Evolutionary conservation across 805 yeast genomes (phyloP).

Genomic region (Kurtzmaniella fragi): DNA sequence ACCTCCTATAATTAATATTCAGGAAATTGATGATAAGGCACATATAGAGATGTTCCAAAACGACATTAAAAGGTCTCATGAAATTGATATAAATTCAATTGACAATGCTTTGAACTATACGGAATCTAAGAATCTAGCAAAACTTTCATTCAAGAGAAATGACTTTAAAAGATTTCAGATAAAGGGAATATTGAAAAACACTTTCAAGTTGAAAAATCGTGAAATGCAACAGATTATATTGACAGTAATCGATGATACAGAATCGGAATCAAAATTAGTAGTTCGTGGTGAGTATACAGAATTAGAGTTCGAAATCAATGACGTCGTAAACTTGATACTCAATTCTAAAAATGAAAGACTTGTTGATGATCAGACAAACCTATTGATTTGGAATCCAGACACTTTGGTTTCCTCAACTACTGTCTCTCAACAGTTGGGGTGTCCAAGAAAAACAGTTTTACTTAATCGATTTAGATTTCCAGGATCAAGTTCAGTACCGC

Average conservation of each 20-base stretch:
- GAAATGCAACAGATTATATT: slow-evolving; percentile 47
- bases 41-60: slow-evolving; percentile 6
- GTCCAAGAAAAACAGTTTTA: slow-evolving; percentile 68
- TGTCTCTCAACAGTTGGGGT: slow-evolving; percentile 68
- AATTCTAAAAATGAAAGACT: slow-evolving; percentile 36
- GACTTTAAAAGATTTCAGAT: slow-evolving; percentile 50
- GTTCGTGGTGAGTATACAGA: slow-evolving; percentile 60
- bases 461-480: slow-evolving; percentile 52
- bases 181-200: slow-evolving; percentile 20
- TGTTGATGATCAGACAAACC: slow-evolving; percentile 52
- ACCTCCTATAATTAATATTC: too few species aligned
- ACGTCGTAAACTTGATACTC: slow-evolving; percentile 60
- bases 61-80: slow-evolving; percentile 9
- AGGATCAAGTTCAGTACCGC: slow-evolving; percentile 58
- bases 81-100: slow-evolving; percentile 4
- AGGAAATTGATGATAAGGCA: too few species aligned
- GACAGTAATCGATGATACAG: slow-evolving; percentile 41
- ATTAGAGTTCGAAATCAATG: slow-evolving; percentile 44
- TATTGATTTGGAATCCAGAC: slow-evolving; percentile 85
- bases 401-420: slow-evolving; percentile 74
- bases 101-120: neutral
- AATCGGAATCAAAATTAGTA: slow-evolving; percentile 34
- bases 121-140: slow-evolving; percentile 14
- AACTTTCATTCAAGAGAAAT: slow-evolving; percentile 39
- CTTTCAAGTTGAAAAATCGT: slow-evolving; percentile 22